phyloP scores from a whole-genome alignment of 176 grass and related monocot genomes.

The Neostapfia colusana region DNA sequence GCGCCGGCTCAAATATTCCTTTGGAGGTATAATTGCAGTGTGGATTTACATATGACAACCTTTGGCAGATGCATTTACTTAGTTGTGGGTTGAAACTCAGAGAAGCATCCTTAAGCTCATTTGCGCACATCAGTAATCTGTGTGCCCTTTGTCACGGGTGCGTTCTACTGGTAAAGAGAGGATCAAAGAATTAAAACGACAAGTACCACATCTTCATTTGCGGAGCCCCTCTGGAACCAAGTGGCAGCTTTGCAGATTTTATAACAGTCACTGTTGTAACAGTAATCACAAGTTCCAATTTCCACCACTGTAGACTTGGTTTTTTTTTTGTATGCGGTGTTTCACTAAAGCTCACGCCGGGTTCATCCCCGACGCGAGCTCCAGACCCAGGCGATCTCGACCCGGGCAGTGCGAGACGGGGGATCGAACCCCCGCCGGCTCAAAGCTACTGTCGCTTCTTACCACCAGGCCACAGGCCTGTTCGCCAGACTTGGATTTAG shows the following conservation, averaged over 20 bases:
- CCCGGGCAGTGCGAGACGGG: no score
- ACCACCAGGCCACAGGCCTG: no score
- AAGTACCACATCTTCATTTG: neutral
- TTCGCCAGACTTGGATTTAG: no score
- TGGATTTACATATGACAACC: conserved; percentile 24
- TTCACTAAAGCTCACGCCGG: no score
- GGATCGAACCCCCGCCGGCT: no score
- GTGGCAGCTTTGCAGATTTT: neutral
- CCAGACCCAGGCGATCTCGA: no score
- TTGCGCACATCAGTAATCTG: conserved; percentile 1
- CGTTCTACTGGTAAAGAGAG: conserved; percentile 15
- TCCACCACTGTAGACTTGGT: neutral
- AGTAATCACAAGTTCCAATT: conserved; percentile 16
- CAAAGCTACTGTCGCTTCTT: no score
- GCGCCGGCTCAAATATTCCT: conserved; percentile 36
- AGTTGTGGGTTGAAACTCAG: conserved; percentile 13
- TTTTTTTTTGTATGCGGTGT: no score
- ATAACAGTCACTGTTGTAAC: neutral
- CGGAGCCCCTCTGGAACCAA: neutral
- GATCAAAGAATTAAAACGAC: neutral
- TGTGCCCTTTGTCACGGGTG: conserved; percentile 4
- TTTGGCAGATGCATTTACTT: neutral
- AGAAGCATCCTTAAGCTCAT: conserved; percentile 21
- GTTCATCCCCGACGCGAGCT: no score
- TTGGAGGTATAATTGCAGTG: conserved; percentile 29